Evolutionary conservation across 169 alveolate species (phyloP), one percentile per base, ranked within the genome.

Genomic region (Besnoitia besnoiti): DNA sequence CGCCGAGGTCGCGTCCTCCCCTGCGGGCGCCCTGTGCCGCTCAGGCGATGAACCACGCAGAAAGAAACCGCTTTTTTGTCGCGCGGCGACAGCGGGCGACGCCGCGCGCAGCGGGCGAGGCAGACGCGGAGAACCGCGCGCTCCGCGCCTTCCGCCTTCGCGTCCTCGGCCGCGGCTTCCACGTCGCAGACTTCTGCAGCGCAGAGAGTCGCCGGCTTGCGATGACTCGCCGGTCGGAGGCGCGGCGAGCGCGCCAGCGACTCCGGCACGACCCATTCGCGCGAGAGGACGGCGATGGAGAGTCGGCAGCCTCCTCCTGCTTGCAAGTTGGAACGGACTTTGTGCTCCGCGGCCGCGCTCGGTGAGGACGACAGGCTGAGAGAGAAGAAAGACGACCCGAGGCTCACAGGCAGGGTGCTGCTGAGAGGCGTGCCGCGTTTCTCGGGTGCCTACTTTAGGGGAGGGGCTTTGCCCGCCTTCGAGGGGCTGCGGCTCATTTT

Each of bases 51-150:
- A 35, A 10, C 85, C 55, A 85, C 85, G 92, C 8, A 75, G 89
- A 39, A 75, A 87, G 77, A 75, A 87, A 50, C 67, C 79, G 67
- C 46, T 89, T 10, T 46, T 21, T 49, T 80, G 76, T 85, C 44
- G 82, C 19, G 12, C 82, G 40, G 5, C 19, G 82, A 67, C 14
- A 67, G 62, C 21, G 47, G 89, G 49, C 35, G 39, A 1, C 40
- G 40, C 46, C 42, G 80, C 80, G 10, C 14, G n/a, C 40, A 50
- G 46, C 12, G 44, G 44, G 24, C 2, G n/a, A 30, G 19, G 80
- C 14, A 67, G 47, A 30, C 14, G 14, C 24, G 80, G n/a, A 21
- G 4, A 24, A 30, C 40, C 21, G 42, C 80, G 44, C n/a, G 10
- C 80, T 16, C 21, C 80, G 80, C 21, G 14, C 80, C 42, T 73